Percentiles rank a stretch among this genome's conserved stretches.
These are phyloP conservation scores for Fomitopsis schrenkii DNA, from an alignment of 1,284 basidiomycete genomes.

Conservation along the genomic window DNA sequence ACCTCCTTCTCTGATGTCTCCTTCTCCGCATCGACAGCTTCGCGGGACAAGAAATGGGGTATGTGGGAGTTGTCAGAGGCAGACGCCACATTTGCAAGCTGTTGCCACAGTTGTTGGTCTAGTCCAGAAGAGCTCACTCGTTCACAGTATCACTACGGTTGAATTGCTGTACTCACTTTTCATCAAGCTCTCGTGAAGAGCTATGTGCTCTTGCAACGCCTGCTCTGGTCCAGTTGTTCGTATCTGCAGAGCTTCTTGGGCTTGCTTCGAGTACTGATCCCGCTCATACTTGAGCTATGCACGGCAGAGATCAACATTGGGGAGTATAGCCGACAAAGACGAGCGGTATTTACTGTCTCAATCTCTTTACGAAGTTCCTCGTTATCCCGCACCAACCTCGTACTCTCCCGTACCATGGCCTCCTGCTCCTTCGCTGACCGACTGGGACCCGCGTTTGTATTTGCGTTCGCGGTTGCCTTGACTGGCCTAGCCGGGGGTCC, in stretches of 20 bases:
- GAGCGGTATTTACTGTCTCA: constrained; percentile 4
- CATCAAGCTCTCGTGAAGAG: constrained; percentile 45
- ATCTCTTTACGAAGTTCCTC: constrained; percentile 20
- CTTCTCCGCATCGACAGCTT: constrained; percentile 67
- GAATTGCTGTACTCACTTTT: constrained; percentile 37
- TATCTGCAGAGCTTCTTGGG: constrained; percentile 53
- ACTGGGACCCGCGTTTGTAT: neutral
- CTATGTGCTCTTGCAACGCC: constrained; percentile 39
- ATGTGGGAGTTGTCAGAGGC: constrained; percentile 33
- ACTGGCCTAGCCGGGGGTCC: constrained; percentile 2
- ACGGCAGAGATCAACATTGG: neutral
- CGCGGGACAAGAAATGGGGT: constrained; percentile 65
- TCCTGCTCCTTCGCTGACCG: neutral
- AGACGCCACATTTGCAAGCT: constrained; percentile 51
- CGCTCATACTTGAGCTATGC: constrained; percentile 34
- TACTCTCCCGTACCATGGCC: constrained; percentile 11
- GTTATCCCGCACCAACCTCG: constrained; percentile 12
- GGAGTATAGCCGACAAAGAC: neutral
- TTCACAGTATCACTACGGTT: neutral
- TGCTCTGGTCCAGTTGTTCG: constrained; percentile 63
- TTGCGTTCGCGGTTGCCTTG: neutral
- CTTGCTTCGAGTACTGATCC: constrained; percentile 43
- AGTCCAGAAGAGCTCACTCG: neutral
- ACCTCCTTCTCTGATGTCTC: constrained; percentile 47
- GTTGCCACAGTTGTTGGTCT: constrained; percentile 60